These are phyloP conservation scores for Penicillium antarcticum DNA, from an alignment of 495 filamentous ascomycete species.

Conservation along the genomic window DNA sequence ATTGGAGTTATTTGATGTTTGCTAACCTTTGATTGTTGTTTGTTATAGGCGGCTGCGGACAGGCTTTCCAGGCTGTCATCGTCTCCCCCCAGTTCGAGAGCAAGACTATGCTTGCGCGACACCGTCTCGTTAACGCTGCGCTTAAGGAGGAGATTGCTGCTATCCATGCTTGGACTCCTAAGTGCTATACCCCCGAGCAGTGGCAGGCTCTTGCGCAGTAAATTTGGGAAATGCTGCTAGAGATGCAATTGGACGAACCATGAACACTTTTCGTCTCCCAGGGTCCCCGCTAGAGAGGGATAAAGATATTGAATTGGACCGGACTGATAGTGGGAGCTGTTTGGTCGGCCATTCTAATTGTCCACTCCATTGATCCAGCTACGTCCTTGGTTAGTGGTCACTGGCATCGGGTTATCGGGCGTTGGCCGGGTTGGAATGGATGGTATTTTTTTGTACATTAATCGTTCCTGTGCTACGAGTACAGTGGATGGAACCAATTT, in stretches of 20 bases:
- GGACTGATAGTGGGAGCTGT: neutral
- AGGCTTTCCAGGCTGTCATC: constrained; percentile 89
- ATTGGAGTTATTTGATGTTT: neutral
- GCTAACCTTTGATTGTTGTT: neutral
- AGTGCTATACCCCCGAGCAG: constrained; percentile 93
- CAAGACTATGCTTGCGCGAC: constrained; percentile 82
- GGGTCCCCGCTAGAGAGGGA: neutral
- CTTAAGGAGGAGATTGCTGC: constrained; percentile 90
- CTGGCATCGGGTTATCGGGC: constrained; percentile 5
- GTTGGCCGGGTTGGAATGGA: constrained; percentile 9
- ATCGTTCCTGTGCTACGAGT: neutral
- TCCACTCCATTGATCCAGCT: neutral
- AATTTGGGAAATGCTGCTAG: neutral
- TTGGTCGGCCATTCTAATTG: neutral
- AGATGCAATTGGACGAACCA: neutral
- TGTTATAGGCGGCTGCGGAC: constrained; percentile 80
- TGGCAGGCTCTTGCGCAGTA: constrained; percentile 69
- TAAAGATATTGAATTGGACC: neutral
- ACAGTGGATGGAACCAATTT: constrained; percentile 1
- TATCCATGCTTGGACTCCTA: constrained; percentile 98
- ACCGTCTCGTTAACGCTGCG: constrained; percentile 82
- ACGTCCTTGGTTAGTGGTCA: neutral
- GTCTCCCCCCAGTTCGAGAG: constrained; percentile 84
- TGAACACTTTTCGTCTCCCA: neutral
- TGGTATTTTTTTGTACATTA: constrained; percentile 8